phyloP scores from a whole-genome alignment of 352 stramenopile genomes.

The Globisporangium paddicum region DNA sequence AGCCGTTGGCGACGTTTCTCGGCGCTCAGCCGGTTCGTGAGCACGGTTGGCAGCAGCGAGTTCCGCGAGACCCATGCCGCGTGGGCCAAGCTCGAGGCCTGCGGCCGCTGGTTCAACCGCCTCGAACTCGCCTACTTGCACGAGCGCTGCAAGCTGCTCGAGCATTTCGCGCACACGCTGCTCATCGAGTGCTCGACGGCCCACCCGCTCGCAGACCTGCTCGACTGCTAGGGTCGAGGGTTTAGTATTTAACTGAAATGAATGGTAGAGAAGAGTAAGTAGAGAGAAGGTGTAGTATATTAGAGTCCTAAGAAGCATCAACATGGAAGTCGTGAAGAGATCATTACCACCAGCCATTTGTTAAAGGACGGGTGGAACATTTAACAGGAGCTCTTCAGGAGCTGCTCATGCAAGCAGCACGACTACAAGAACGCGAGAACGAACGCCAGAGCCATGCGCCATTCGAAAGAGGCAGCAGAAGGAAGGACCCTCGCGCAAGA shows the following conservation, averaged over 20 bases:
- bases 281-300: slow-evolving; percentile 3
- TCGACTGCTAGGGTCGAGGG: slow-evolving; percentile 16
- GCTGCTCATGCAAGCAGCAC: too few relatives aligned
- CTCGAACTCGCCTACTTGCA: slow-evolving; percentile 82
- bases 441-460: too few relatives aligned
- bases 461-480: too few relatives aligned
- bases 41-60: slow-evolving; percentile 43
- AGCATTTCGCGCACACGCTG: slow-evolving; percentile 71
- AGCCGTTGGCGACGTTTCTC: slow-evolving; percentile 76
- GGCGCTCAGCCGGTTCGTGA: slow-evolving; percentile 60
- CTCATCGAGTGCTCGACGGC: slow-evolving; percentile 70
- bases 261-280: neutral
- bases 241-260: neutral
- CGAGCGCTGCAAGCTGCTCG: slow-evolving; percentile 67
- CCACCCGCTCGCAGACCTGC: slow-evolving; percentile 62
- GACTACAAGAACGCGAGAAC: too few relatives aligned
- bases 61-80: slow-evolving; percentile 47
- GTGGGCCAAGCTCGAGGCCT: slow-evolving; percentile 53
- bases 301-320: too few relatives aligned
- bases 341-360: neutral
- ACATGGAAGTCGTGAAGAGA: neutral
- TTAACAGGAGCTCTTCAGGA: neutral
- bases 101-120: slow-evolving; percentile 77
- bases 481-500: too few relatives aligned
- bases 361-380: neutral